phyloP scores from a whole-genome alignment of 2,329 filamentous ascomycete species.

The Leptographium galeiforme region DNA sequence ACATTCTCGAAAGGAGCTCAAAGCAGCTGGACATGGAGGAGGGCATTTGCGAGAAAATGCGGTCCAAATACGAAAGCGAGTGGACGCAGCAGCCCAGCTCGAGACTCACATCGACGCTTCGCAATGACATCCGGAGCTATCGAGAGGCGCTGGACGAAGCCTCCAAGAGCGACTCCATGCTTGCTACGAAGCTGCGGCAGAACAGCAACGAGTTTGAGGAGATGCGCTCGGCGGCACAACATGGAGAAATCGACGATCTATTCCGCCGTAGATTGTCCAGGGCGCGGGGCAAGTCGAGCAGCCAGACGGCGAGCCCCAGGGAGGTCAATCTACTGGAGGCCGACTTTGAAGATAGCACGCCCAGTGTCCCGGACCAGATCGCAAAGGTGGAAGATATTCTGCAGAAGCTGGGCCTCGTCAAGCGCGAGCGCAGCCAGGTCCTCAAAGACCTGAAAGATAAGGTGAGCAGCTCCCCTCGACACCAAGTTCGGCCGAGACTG shows the following conservation, averaged over 20 bases:
- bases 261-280: slow-evolving; percentile 81
- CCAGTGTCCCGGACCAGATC: slow-evolving; percentile 82
- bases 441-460: slow-evolving; percentile 96
- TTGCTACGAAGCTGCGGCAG: slow-evolving; percentile 72
- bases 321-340: slow-evolving; percentile 81
- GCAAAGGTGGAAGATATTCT: slow-evolving; percentile 76
- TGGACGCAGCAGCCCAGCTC: slow-evolving; percentile 97
- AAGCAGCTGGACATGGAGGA: slow-evolving; percentile 95
- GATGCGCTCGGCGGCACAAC: slow-evolving; percentile 81
- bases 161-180: slow-evolving; percentile 67
- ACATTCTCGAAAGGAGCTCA: slow-evolving; percentile 61
- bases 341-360: slow-evolving; percentile 69
- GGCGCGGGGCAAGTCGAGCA: slow-evolving; percentile 51
- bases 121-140: slow-evolving; percentile 78
- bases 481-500: no score
- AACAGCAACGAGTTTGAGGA: slow-evolving; percentile 86
- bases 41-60: slow-evolving; percentile 97
- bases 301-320: slow-evolving; percentile 46
- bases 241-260: slow-evolving; percentile 72
- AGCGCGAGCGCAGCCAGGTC: slow-evolving; percentile 81
- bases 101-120: slow-evolving; percentile 72
- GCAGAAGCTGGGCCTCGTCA: slow-evolving; percentile 82
- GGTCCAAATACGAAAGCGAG: slow-evolving; percentile 86
- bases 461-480: no score
- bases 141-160: slow-evolving; percentile 83